phyloP scores from a whole-genome alignment of 306 rosid genomes.

The Corylus americana region DNA sequence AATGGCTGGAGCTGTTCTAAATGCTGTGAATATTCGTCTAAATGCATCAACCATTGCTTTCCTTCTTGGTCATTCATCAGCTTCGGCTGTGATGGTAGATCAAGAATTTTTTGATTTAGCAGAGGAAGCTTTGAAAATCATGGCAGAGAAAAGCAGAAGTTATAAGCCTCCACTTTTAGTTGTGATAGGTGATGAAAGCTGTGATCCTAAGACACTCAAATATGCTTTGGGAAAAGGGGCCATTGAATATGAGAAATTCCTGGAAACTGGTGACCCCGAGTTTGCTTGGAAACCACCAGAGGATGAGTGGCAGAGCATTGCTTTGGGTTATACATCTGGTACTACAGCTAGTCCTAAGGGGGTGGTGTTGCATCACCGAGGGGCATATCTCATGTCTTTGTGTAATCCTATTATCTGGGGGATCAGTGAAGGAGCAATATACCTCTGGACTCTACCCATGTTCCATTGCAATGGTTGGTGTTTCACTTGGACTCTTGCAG shows the following conservation, averaged over 20 bases:
- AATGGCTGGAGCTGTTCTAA: conserved; percentile 70
- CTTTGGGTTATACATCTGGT: conserved; percentile 93
- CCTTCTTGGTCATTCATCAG: conserved; percentile 63
- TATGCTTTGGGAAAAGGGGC: conserved; percentile 54
- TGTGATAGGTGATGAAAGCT: conserved; percentile 76
- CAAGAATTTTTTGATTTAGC: conserved; percentile 60
- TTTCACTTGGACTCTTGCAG: conserved; percentile 87
- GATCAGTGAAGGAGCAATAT: conserved; percentile 85
- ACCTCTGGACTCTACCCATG: conserved; percentile 95
- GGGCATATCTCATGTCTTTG: conserved; percentile 71
- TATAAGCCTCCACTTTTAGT: conserved; percentile 63
- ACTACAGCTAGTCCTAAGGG: conserved; percentile 97
- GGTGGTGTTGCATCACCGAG: conserved; percentile 88
- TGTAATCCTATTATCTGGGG: conserved; percentile 74
- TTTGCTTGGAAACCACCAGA: conserved; percentile 82
- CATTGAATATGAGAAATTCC: conserved; percentile 66
- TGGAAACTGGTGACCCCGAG: conserved; percentile 77
- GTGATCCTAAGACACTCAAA: conserved; percentile 49
- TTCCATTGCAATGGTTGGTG: conserved; percentile 99
- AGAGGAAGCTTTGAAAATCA: conserved; percentile 73
- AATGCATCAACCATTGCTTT: conserved; percentile 60
- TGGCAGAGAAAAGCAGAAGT: conserved; percentile 47
- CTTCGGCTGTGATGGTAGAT: conserved; percentile 60
- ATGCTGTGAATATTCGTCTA: conserved; percentile 59
- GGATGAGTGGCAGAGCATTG: conserved; percentile 99